Evolutionary conservation across 2,329 filamentous ascomycete species (phyloP), one percentile per base, ranked within the genome.

Genomic region (Blastomyces silverae): DNA sequence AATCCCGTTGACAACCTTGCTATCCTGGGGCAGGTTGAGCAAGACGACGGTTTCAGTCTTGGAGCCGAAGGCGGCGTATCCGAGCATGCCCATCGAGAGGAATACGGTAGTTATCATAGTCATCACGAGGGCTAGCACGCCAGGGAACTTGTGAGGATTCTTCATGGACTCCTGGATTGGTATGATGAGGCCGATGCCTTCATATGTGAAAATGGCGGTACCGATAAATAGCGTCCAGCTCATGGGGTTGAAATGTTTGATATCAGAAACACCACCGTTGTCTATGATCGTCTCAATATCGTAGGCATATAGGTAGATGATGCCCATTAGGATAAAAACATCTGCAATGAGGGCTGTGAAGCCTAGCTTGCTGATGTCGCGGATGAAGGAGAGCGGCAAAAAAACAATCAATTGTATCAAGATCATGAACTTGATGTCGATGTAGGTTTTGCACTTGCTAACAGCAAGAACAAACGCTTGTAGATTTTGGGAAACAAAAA

Each of bases 161-260:
- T 88, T 90, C 94, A 99, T 99, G 28, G 92, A 95, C 73, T 95
- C 92, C 77, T 99, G 95, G 66, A 99, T 97, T 0, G 95, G 94
- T 67, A 99, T 97, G 76, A 99, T 95, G 60, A 99, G 85, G 15
- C 94, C 95, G 67, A 99, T 95, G 37, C 94, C 94, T 75, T 99
- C 94, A 73, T 97, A 99, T 0, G 94, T 97, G 79, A 99, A 99
- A 75, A 99, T 97, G 37, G 95, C 94, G 0, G 95, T 99, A 67
- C 94, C 95, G 71, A 99, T 99, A 76, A 99, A 97, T 4, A 99
- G 84, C 0, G 94, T 96, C 94, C 95, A 99, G 75, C 92, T 89
- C 66, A 89, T 86, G 52, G 88, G 78, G 80, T 99, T 99, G 83
- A 99, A 97, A 72, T 89, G 84, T 70, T 89, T 85, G 72, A 97